phyloP scores from a whole-genome alignment of 1,139 yeast genomes.

The Nadsonia starkeyi-henricii region DNA sequence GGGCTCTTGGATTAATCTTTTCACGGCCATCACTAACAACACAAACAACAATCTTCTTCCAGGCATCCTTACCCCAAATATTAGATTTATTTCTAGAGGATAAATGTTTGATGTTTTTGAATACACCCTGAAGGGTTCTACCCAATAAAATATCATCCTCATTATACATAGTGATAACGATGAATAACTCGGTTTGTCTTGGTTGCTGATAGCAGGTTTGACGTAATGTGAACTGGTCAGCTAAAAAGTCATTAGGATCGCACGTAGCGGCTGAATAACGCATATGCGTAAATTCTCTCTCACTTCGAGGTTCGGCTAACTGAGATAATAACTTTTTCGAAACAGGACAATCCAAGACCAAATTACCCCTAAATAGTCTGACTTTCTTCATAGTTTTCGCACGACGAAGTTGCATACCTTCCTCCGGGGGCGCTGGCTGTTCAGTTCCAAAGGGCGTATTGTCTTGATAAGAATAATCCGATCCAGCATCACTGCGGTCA shows the following conservation, averaged over 20 bases:
- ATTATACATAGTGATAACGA: constrained; percentile 69
- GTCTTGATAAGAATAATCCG: constrained; percentile 8
- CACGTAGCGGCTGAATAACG: constrained; percentile 74
- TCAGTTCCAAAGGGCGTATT: constrained; percentile 11
- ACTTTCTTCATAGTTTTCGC: constrained; percentile 35
- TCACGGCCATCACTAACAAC: constrained; percentile 69
- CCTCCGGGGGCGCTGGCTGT: constrained; percentile 14
- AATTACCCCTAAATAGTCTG: constrained; percentile 51
- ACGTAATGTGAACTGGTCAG: constrained; percentile 48
- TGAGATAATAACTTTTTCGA: constrained; percentile 44
- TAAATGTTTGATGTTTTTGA: constrained; percentile 55
- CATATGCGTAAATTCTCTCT: constrained; percentile 61
- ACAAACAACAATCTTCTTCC: constrained; percentile 67
- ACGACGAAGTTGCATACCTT: constrained; percentile 20
- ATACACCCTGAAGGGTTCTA: constrained; percentile 62
- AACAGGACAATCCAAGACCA: constrained; percentile 70
- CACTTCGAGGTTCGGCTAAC: constrained; percentile 37
- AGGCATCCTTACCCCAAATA: constrained; percentile 66
- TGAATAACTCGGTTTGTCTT: constrained; percentile 56
- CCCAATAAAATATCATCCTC: constrained; percentile 64
- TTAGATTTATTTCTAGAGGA: constrained; percentile 42
- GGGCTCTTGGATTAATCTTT: constrained; percentile 51
- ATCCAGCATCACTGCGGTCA: constrained; percentile 6
- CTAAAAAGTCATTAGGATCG: constrained; percentile 51
- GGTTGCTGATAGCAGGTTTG: constrained; percentile 55